Base-by-base conservation (phyloP, 495 filamentous ascomycete species). In the Daldinia vernicosa region DNA sequence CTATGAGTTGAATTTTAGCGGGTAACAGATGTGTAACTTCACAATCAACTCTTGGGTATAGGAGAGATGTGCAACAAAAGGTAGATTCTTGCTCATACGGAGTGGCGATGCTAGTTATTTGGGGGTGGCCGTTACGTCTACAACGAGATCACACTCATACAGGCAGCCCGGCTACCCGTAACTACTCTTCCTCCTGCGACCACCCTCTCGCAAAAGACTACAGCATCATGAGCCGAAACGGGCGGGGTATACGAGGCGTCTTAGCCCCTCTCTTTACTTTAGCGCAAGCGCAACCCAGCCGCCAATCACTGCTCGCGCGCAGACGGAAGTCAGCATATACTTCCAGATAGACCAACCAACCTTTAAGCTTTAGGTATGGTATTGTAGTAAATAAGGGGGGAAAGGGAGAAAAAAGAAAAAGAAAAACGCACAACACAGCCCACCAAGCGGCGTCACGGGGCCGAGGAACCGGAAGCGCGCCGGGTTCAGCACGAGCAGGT, bases 391-490 rank as follows among this genome's bases (percentile, higher is more conserved):
- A n/a, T n/a, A n/a, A n/a, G n/a, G n/a, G n/a, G n/a, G n/a, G n/a
- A n/a, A n/a, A n/a, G 43, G 4, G 11, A 33, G 4, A 6, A 1
- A 6, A 1, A 50, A 12, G 17, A 0, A 39, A 19, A 30, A n/a
- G 15, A 14, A 6, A 4, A 7, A 73, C 70, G 43, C 27, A 73
- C 70, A 74, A 53, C 83, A 89, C 66, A 87, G 72, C 1, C 88
- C 88, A 0, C 88, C 88, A 7, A 89, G 72, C 17, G 88, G 88
- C 27, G 88, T 90, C 0, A 88, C 79, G 1, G 88, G 88, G 0
- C 88, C 87, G 54, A 89, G 45, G 37, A 81, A 81, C 56, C 83
- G 82, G 74, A 86, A 88, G 54, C 80, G 77, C 67, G 83, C 82
- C 45, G 87, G 83, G 74, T 88, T 84, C 1, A 89, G 80, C 4